A percentile compares a stretch with the other conserved stretches of the same genome.
Evolutionary conservation across 345 rosid species (phyloP).

Genomic region (Populus simonii): DNA sequence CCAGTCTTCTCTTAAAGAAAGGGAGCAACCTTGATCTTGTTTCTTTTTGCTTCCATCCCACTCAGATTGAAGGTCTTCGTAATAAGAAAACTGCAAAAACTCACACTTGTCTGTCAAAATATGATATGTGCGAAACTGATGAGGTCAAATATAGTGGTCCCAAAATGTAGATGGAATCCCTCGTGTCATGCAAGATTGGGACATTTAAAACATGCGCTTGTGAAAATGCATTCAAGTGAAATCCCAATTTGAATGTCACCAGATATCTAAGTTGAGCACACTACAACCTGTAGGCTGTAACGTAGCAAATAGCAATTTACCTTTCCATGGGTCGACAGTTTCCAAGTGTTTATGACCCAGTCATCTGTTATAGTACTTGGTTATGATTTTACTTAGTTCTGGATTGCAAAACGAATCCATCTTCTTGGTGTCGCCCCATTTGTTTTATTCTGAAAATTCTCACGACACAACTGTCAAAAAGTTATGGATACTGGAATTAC

Average conservation of each 20-base stretch:
- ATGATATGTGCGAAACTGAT: neutral
- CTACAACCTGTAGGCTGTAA: neutral
- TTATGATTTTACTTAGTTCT: constrained; percentile 39
- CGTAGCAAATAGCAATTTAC: constrained; percentile 11
- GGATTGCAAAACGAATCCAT: constrained; percentile 55
- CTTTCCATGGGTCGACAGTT: constrained; percentile 32
- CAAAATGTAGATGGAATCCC: neutral
- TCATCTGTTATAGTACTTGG: constrained; percentile 47
- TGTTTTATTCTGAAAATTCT: constrained; percentile 55
- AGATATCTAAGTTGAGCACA: neutral
- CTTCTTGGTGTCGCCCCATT: constrained; percentile 59
- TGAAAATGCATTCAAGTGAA: neutral
- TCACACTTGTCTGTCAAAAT: constrained; percentile 1
- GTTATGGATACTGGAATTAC: neutral
- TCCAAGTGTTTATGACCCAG: constrained; percentile 41
- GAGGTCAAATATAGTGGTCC: neutral
- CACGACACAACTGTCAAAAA: constrained; percentile 46
- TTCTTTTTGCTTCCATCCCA: constrained; percentile 55
- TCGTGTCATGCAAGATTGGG: neutral
- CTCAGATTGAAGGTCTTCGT: constrained; percentile 49
- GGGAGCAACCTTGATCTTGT: constrained; percentile 55
- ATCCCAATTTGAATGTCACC: neutral
- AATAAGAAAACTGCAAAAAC: constrained; percentile 47
- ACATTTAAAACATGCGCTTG: neutral
- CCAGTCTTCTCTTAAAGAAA: constrained; percentile 56